Percentiles rank a stretch among this genome's conserved stretches.
These are phyloP conservation scores for Corniculantispora saksenae DNA, from an alignment of 2,329 filamentous ascomycete genomes.

Conservation along the genomic window DNA sequence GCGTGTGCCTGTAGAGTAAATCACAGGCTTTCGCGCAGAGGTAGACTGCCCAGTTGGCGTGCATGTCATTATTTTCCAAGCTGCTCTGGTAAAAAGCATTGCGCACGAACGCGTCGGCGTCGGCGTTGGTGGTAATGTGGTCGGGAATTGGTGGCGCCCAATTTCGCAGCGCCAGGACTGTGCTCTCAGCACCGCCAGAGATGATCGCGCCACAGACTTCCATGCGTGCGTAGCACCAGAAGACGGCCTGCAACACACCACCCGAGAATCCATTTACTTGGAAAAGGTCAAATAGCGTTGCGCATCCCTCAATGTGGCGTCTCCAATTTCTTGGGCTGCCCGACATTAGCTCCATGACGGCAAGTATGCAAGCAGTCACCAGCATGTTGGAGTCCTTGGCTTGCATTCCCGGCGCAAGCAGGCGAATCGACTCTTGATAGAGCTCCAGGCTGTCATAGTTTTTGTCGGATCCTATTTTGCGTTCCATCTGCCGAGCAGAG, in stretches of 20 bases:
- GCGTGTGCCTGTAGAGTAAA: slow-evolving; percentile 36
- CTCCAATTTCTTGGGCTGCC: slow-evolving; percentile 52
- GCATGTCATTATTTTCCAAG: slow-evolving; percentile 44
- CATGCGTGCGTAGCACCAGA: slow-evolving; percentile 62
- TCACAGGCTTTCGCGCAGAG: slow-evolving; percentile 52
- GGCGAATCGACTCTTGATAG: slow-evolving; percentile 53
- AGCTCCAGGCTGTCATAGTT: slow-evolving; percentile 52
- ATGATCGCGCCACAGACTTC: slow-evolving; percentile 57
- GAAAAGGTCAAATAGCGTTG: slow-evolving; percentile 51
- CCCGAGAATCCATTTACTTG: slow-evolving; percentile 48
- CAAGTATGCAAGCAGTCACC: slow-evolving; percentile 49
- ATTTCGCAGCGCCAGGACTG: slow-evolving; percentile 49
- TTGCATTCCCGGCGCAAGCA: slow-evolving; percentile 43
- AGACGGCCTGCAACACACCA: slow-evolving; percentile 52
- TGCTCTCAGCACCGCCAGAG: slow-evolving; percentile 48
- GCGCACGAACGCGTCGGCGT: slow-evolving; percentile 28
- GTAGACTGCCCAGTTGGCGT: slow-evolving; percentile 57
- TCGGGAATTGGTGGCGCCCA: slow-evolving; percentile 42
- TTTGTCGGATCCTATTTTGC: slow-evolving; percentile 47
- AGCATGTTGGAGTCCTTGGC: slow-evolving; percentile 46
- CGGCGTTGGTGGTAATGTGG: slow-evolving; percentile 20
- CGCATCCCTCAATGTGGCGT: slow-evolving; percentile 57
- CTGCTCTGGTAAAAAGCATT: slow-evolving; percentile 32
- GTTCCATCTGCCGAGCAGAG: slow-evolving; percentile 53
- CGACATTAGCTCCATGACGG: slow-evolving; percentile 50